Evolutionary conservation across 805 yeast species (phyloP).

Genomic region (Myxozyma sirexii): DNA sequence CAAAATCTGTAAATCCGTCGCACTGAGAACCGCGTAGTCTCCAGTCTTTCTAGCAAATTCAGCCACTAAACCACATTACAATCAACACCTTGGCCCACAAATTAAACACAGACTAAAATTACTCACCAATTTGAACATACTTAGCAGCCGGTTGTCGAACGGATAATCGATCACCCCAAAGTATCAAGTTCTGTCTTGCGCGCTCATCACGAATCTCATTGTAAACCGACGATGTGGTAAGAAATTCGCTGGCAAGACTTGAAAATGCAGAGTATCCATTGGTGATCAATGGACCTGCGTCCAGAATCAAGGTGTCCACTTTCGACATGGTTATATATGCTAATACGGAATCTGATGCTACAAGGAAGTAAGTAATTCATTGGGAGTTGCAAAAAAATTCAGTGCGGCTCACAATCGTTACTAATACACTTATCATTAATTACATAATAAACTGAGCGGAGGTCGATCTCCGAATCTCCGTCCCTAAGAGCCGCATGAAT

Average conservation of each 20-base stretch:
- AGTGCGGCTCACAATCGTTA: constrained; percentile 3
- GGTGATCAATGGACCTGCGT: constrained; percentile 93
- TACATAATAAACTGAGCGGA: background rate
- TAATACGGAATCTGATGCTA: too few species aligned
- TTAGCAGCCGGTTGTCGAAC: constrained; percentile 73
- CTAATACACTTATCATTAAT: background rate
- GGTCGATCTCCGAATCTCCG: constrained; percentile 2
- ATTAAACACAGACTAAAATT: background rate
- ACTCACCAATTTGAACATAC: constrained; percentile 51
- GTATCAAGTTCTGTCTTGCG: constrained; percentile 72
- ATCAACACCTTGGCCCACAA: background rate
- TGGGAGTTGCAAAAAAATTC: constrained; percentile 5
- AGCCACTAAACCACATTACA: constrained; percentile 47
- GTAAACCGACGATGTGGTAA: constrained; percentile 89
- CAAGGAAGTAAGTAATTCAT: too few species aligned
- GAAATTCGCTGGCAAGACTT: constrained; percentile 69
- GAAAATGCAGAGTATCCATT: constrained; percentile 76
- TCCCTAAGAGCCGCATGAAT: background rate
- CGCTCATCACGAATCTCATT: constrained; percentile 84
- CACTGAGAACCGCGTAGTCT: constrained; percentile 82
- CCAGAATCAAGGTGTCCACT: constrained; percentile 60
- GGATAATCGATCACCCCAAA: constrained; percentile 75
- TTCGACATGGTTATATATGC: constrained; percentile 3
- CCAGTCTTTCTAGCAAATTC: constrained; percentile 87
- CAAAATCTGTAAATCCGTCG: constrained; percentile 88